Base-by-base conservation (phyloP, 1,284 basidiomycete genomes). In the Anthracocystis walkeri region DNA sequence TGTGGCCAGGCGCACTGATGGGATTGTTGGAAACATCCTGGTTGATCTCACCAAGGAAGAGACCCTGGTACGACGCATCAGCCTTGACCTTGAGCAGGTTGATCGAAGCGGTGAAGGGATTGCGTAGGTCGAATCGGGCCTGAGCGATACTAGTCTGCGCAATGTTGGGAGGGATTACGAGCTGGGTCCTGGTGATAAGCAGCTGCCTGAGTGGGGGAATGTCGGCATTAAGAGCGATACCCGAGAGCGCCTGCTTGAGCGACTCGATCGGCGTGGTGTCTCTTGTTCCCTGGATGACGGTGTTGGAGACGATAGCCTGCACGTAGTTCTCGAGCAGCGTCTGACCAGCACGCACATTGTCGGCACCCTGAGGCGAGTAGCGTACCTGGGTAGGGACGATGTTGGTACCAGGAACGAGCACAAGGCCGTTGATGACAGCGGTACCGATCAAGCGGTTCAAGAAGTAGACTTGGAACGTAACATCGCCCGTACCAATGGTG, bases 61-160 rank as follows among this genome's bases (percentile, higher is more conserved):
- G 80, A 33, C 76, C 83, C 23, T 90, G 29, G 83, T 87, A 84
- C 5, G 72, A 89, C 0, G 89, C 92, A 3, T 84, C 88, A 1
- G 91, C 89, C 11, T 86, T 86, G n/a, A 93, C 86, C 60, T 87
- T 83, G 35, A 91, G 80, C 20, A 93, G 83, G 82, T 91, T 92
- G 83, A 93, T 90, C 77, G 89, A 90, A 12, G 92, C 91, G 0
- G 91, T 92, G 86, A 93, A 93, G 2, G 92, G 91, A 79, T 93
- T 93, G 16, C 86, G 86, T 48, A 93, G 87, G 1, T 86, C 74
- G 64, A 84, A 82, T 21, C 74, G 72, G 29, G 75, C 75, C 56
- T 68, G 58, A 5, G 81, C 82, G 16, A 66, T 62, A 49, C 70
- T 52, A 11, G 75, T 81, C 64, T 82, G 75, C 8, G 78, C 82